Evolutionary conservation across 148 eudicot species (phyloP).

Genomic region (Polygonum maritimum): DNA sequence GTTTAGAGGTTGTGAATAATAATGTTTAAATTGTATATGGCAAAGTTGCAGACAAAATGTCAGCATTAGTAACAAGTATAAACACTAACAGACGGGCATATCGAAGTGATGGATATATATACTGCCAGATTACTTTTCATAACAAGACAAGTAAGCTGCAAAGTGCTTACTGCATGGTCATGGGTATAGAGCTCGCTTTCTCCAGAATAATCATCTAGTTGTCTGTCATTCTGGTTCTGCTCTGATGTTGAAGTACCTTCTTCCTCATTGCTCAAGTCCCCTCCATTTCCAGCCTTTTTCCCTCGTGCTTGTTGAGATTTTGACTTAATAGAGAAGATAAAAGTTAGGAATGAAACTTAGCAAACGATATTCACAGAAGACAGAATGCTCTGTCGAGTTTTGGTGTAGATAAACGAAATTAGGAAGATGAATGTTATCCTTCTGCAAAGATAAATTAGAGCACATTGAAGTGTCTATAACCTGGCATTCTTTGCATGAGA

Average conservation of each 20-base stretch:
- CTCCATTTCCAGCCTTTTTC: slow-evolving; percentile 61
- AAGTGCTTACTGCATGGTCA: slow-evolving; percentile 45
- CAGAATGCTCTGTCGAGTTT: background rate
- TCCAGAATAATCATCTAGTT: slow-evolving; percentile 35
- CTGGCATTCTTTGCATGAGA: background rate
- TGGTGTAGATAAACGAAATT: background rate
- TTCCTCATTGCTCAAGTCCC: slow-evolving; percentile 41
- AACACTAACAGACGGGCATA: background rate
- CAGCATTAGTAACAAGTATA: background rate
- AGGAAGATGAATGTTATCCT: background rate
- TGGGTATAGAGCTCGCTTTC: slow-evolving; percentile 33
- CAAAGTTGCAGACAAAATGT: background rate
- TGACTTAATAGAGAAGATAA: slow-evolving; percentile 27
- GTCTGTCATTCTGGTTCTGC: slow-evolving; percentile 45
- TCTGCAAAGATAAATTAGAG: background rate
- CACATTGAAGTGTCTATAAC: background rate
- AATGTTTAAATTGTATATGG: background rate
- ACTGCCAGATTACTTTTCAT: background rate
- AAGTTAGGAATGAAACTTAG: background rate
- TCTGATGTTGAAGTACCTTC: slow-evolving; percentile 52
- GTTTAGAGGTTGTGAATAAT: background rate
- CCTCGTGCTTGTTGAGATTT: slow-evolving; percentile 48
- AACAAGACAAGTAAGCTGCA: background rate
- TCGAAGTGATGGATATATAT: background rate
- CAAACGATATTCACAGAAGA: background rate